Percentiles rank a stretch among this genome's conserved stretches.
These are phyloP conservation scores for Ganoderma lingzhi DNA, from an alignment of 1,284 basidiomycete genomes.

Conservation along the genomic window DNA sequence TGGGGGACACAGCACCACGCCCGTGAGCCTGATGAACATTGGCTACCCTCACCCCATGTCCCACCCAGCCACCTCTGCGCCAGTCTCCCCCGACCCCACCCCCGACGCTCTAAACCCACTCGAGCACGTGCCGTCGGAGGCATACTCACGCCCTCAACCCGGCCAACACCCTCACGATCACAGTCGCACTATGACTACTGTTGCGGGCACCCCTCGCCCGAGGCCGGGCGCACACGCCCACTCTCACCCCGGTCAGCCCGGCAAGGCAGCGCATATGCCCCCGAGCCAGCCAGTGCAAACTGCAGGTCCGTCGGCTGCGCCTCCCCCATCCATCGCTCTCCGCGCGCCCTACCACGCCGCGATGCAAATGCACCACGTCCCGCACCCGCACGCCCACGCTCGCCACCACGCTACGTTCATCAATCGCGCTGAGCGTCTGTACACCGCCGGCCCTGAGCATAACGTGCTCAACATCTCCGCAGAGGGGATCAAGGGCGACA, in stretches of 20 bases:
- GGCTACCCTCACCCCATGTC: constrained; percentile 41
- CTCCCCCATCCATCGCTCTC: constrained; percentile 46
- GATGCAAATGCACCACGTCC: constrained; percentile 75
- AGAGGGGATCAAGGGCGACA: constrained; percentile 46
- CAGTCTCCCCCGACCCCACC: constrained; percentile 34
- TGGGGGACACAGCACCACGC: constrained; percentile 32
- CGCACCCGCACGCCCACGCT: constrained; percentile 78
- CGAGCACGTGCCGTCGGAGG: constrained; percentile 32
- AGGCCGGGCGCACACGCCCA: constrained; percentile 15
- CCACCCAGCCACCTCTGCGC: constrained; percentile 38
- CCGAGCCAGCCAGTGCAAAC: constrained; percentile 25
- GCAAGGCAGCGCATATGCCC: constrained; percentile 7
- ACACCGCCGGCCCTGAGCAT: constrained; percentile 42
- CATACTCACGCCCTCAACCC: constrained; percentile 18
- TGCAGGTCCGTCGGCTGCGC: constrained; percentile 22
- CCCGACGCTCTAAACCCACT: constrained; percentile 33
- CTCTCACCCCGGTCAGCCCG: constrained; percentile 20
- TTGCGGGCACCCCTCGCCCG: constrained; percentile 6
- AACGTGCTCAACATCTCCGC: constrained; percentile 39
- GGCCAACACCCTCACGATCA: constrained; percentile 19
- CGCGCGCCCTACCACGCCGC: constrained; percentile 57
- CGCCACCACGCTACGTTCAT: constrained; percentile 63
- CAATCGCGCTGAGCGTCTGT: constrained; percentile 55
- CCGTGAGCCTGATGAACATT: constrained; percentile 39
- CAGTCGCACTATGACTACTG: constrained; percentile 16